Conservation (phyloP, 2,329 filamentous ascomycete genomes). For the Epicoccum sorghinum region DNA sequence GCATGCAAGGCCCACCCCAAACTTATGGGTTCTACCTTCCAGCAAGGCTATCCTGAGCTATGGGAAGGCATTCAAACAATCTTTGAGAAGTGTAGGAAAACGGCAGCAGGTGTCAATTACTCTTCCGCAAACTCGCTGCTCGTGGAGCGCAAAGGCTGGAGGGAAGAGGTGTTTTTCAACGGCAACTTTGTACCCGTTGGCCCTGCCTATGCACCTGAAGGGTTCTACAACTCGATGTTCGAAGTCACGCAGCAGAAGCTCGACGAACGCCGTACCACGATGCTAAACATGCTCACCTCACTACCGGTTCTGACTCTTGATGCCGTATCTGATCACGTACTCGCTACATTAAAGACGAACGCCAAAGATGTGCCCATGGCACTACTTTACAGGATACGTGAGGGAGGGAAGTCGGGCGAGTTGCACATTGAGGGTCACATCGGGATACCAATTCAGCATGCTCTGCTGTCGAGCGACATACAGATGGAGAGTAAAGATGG, state of each 20-base stretch:
- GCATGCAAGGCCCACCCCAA: constrained; percentile 34
- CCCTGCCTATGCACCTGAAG: constrained; percentile 32
- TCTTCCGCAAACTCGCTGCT: constrained; percentile 29
- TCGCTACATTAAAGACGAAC: constrained; percentile 38
- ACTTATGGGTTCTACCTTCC: constrained; percentile 42
- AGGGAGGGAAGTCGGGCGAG: constrained; percentile 10
- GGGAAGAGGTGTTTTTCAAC: constrained; percentile 42
- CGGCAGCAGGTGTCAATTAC: constrained; percentile 34
- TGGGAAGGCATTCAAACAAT: constrained; percentile 28
- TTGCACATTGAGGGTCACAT: constrained; percentile 35
- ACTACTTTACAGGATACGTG: constrained; percentile 36
- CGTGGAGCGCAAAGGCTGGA: constrained; percentile 38
- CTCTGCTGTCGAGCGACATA: constrained; percentile 31
- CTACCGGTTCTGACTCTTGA: constrained; percentile 30
- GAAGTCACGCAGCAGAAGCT: constrained; percentile 42
- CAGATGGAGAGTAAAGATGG: constrained; percentile 32
- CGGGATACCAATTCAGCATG: constrained; percentile 36
- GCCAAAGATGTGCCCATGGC: constrained; percentile 38
- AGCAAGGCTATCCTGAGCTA: constrained; percentile 38
- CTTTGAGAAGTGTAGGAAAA: constrained; percentile 33
- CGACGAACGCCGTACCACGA: constrained; percentile 38
- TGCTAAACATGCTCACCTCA: constrained; percentile 41
- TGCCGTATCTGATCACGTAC: constrained; percentile 32
- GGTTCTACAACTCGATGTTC: constrained; percentile 41
- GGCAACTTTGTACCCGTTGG: constrained; percentile 42